Base-by-base conservation (phyloP, 345 rosid species). In the Arabidopsis suecica region DNA sequence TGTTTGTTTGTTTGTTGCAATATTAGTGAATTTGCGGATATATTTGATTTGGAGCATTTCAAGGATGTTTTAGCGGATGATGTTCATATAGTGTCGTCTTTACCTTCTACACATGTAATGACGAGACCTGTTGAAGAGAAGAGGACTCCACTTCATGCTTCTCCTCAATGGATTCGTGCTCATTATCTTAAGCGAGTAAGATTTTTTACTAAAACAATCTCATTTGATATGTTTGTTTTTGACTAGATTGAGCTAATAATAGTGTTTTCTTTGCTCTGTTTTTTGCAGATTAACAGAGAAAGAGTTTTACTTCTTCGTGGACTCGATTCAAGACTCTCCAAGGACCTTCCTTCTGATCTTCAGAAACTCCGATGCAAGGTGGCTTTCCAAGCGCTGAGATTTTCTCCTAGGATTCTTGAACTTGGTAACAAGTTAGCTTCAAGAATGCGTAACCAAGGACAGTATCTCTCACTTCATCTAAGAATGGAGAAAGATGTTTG, bases 341-440 rank as follows among this genome's bases (percentile, higher is more conserved):
- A 93, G 60, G 96, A 93, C 60, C 90, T 96, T 69, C 96, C 97
- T 68, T 84, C 97, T 1, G 99, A 96, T 87, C 98, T 93, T 63
- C 99, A 91, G 77, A 93, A 91, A 76, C 94, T 96, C 40, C 84
- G 94, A 49, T 96, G 99, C 88, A 96, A 96, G 86, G 98, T 91
- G 68, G 97, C 98, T 36, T 95, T 95, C 83, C 83, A 88, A 72
- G 99, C 98, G 5, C 72, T 95, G 67, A 86, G 83, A 80, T 92
- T 95, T 79, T 91, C 97, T 14, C 96, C 88, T 33, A 81, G 82
- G 54, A 83, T 93, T 30, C 80, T 86, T 61, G 88, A 89, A 77
- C 94, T 95, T 11, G 98, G 98, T 5, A 89, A 87, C 83, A 88
- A 70, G 73, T 77, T 93, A 65, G 93, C 93, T 48, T 87, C 85